Evolutionary conservation across 306 rosid species (phyloP), one percentile per base, ranked within the genome.

Genomic region (Astragalus glycyphyllos): DNA sequence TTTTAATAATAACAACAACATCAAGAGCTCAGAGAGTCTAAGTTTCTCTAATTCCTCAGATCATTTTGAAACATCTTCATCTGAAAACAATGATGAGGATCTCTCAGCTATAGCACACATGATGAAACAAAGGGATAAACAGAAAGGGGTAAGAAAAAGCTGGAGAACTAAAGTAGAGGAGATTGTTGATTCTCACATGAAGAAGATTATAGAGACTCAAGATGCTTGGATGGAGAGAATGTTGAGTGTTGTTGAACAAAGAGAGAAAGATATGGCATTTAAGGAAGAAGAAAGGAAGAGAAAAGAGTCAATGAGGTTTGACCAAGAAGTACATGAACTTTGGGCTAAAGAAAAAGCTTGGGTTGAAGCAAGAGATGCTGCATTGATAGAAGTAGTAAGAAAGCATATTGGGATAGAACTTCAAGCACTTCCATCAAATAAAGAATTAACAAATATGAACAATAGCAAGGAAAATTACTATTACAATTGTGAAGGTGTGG

Each of bases 261-360:
- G 86, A 42, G 96, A 84, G 64, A 73, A 79, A 51, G 91, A 87
- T 51, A 84, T 84, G 72, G 70, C 80, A 10, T 40, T 45, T 15
- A 79, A 58, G 68, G 94, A 87, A 47, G 90, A 90, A 71, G 90
- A 86, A 53, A 81, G 87, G 85, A 86, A 81, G 87, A 86, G 65
- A 14, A 79, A 74, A 68, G 87, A 86, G 72, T 65, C 82, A 50
- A 79, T 67, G 45, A 75, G 83, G 63, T 78, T 84, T 54, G 88
- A 84, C n/a, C 74, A 65, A 73, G 58, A 85, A 51, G 86, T 87
- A 2, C 72, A 75, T 40, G 75, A 84, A 11, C 82, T 87, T 16
- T 86, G 96, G 92, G 89, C 83, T 11, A 87, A 82, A 55, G 96
- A 87, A 80, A 87, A 87, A 79, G 88, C 87, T 6, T 86, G 88